Conservation (phyloP, 768 basidiomycete genomes). For the Leccinum olivaceopallidum region DNA sequence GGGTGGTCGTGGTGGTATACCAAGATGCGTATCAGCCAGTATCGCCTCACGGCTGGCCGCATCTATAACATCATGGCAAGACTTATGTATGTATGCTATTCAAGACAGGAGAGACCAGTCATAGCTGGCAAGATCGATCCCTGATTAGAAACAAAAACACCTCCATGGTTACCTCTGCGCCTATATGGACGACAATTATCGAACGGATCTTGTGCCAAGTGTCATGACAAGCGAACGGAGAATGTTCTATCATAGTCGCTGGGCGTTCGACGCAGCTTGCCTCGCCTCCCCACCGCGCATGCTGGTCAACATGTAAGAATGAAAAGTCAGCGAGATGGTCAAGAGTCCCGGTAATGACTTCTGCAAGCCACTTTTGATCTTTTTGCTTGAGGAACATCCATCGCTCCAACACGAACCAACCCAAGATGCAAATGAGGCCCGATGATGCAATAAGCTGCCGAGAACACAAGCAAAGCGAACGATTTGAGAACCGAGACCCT, state of each 20-base stretch:
- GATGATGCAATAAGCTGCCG: slow-evolving; percentile 34
- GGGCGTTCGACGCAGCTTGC: no score
- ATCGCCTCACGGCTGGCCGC: not conserved
- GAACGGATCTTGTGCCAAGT: not conserved
- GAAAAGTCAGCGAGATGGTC: slow-evolving; percentile 13
- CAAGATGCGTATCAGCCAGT: not conserved
- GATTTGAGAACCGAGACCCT: not conserved
- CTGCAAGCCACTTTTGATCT: slow-evolving; percentile 48
- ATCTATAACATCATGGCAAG: not conserved
- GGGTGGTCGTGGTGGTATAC: not conserved
- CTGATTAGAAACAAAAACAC: not conserved
- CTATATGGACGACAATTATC: not conserved
- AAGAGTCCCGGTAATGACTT: slow-evolving; percentile 34
- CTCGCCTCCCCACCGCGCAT: no score
- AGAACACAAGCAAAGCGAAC: not conserved
- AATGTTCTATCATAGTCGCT: no score
- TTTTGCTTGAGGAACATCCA: slow-evolving; percentile 44
- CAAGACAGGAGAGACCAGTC: not conserved
- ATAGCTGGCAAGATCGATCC: not conserved
- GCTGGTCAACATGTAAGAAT: no score
- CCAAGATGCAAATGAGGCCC: slow-evolving; percentile 47
- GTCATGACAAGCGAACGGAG: no score
- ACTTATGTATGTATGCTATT: not conserved
- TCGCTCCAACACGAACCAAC: slow-evolving; percentile 52
- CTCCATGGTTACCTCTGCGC: not conserved